Percentiles rank a stretch among this genome's conserved stretches.
Evolutionary conservation across 768 basidiomycete species (phyloP).

Genomic region (Boletus rubescentipes): DNA sequence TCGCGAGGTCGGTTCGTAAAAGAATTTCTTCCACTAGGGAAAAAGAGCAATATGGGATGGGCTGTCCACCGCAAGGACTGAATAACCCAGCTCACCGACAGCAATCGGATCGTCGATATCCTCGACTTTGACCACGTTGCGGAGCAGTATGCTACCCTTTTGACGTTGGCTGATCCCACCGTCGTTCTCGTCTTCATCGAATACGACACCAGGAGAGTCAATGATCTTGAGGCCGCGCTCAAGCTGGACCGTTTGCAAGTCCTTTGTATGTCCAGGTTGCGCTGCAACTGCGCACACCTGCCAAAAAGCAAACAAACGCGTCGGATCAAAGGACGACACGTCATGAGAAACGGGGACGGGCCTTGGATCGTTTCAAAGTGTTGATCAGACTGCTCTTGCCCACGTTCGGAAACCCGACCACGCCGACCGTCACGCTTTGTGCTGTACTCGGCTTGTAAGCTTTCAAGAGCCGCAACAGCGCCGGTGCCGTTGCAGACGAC

Average conservation of each 20-base stretch:
- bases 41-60: not conserved
- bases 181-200: slow-evolving; percentile 71
- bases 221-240: slow-evolving; percentile 91
- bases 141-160: slow-evolving; percentile 63
- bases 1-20: slow-evolving; percentile 61
- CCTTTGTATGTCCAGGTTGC: slow-evolving; percentile 91
- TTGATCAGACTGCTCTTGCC: slow-evolving; percentile 96
- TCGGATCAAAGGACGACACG: not conserved
- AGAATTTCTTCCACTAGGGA: slow-evolving; percentile 83
- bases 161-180: slow-evolving; percentile 45
- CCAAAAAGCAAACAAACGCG: not conserved
- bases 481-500: slow-evolving; percentile 71
- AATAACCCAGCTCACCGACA: slow-evolving; percentile 58
- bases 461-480: slow-evolving; percentile 79
- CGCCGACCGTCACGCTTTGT: slow-evolving; percentile 79
- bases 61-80: too few species aligned
- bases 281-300: slow-evolving; percentile 93
- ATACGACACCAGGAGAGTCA: slow-evolving; percentile 97
- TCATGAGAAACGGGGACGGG: slow-evolving; percentile 26
- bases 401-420: slow-evolving; percentile 97
- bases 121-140: slow-evolving; percentile 90
- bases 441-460: slow-evolving; percentile 68
- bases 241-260: slow-evolving; percentile 86
- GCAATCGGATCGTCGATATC: slow-evolving; percentile 88
- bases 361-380: slow-evolving; percentile 82